Percentiles rank a stretch among this genome's conserved stretches.
Conservation (phyloP, 257 asterid genomes). For the Paraleonurus japonicus region DNA sequence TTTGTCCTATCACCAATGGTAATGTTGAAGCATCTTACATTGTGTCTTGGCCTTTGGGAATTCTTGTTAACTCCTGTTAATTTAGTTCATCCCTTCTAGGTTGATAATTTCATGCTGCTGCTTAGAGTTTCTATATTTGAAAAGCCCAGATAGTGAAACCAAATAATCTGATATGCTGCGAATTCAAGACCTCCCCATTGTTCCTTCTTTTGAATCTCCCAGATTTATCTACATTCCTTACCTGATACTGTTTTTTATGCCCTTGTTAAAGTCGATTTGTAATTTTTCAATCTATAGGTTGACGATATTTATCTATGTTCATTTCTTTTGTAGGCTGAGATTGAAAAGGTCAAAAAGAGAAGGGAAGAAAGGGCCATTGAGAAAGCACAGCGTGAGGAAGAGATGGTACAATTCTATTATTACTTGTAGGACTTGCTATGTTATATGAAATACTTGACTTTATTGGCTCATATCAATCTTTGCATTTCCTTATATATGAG, state of each 20-base stretch:
- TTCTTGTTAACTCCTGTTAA: conserved; percentile 9
- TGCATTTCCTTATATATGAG: neutral
- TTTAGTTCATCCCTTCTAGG: conserved; percentile 11
- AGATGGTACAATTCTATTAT: conserved; percentile 56
- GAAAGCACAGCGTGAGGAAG: conserved; percentile 98
- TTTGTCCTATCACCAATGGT: neutral
- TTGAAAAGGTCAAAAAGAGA: conserved; percentile 91
- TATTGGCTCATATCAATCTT: conserved; percentile 2
- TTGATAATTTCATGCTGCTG: conserved; percentile 16
- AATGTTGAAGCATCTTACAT: neutral
- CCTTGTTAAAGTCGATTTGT: conserved; percentile 5
- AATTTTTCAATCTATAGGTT: neutral
- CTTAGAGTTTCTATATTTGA: neutral
- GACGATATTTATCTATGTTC: neutral
- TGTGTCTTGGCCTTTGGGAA: neutral
- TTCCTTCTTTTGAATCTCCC: neutral
- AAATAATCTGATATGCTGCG: neutral
- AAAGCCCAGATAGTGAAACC: conserved; percentile 10
- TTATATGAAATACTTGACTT: conserved; percentile 18
- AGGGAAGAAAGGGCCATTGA: conserved; percentile 96
- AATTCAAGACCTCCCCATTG: neutral
- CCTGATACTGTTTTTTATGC: conserved; percentile 17
- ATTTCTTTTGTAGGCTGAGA: conserved; percentile 65
- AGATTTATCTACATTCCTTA: conserved; percentile 6
- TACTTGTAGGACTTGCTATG: conserved; percentile 3